A percentile compares a stretch with the other conserved stretches of the same genome.
Evolutionary conservation across 345 rosid genomes (phyloP).

Genomic region (Dovyalis caffra): DNA sequence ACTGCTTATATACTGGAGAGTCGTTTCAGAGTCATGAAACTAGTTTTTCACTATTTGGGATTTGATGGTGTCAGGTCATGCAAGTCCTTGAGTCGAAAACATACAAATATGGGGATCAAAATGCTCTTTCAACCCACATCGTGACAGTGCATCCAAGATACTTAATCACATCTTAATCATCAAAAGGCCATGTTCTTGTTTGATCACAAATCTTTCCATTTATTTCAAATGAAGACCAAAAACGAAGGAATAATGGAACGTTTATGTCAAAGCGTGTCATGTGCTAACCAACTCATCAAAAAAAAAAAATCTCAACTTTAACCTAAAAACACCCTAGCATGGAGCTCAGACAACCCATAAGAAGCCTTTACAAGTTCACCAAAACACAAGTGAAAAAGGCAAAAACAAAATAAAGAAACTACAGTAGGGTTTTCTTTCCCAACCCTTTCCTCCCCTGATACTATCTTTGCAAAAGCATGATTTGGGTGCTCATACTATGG

Average conservation of each 20-base stretch:
- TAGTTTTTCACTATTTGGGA: too few relatives aligned
- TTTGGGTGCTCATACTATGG: slow-evolving; percentile 7
- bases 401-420: not conserved
- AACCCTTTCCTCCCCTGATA: not conserved
- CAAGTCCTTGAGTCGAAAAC: too few relatives aligned
- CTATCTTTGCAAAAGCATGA: slow-evolving; percentile 17
- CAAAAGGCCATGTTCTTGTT: not conserved
- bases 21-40: too few relatives aligned
- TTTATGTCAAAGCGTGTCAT: slow-evolving; percentile 1
- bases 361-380: slow-evolving; percentile 4
- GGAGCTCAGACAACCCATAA: slow-evolving; percentile 3
- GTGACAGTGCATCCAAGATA: not conserved
- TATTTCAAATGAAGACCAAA: not conserved
- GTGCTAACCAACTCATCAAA: slow-evolving; percentile 12
- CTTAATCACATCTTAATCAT: not conserved
- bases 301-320: not conserved
- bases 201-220: not conserved
- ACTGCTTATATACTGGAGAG: too few relatives aligned
- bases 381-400: not conserved
- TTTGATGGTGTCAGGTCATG: too few relatives aligned
- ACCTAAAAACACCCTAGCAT: slow-evolving; percentile 3
- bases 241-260: not conserved
- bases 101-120: too few relatives aligned
- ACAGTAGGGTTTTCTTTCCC: not conserved
- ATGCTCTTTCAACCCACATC: too few relatives aligned